phyloP scores from a whole-genome alignment of 768 basidiomycete species.

The Boletellus emodensis region DNA sequence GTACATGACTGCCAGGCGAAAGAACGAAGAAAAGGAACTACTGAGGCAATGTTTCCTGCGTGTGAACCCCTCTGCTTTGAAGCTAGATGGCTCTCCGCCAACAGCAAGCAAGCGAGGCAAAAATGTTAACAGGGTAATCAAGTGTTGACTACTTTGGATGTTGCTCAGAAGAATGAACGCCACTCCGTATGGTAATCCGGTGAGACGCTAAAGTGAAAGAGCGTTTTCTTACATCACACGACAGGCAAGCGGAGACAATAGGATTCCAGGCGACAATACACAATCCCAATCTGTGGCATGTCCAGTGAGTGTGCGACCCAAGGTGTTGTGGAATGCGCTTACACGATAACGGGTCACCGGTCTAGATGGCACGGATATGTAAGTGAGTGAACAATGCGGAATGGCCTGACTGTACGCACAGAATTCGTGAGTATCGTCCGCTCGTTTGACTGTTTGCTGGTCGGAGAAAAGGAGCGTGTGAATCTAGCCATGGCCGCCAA shows the following conservation, averaged over 20 bases:
- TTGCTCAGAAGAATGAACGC: constrained; percentile 87
- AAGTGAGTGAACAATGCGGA: constrained; percentile 1
- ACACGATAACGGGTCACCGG: constrained; percentile 33
- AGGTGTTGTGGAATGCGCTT: constrained; percentile 35
- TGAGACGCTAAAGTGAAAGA: constrained; percentile 87
- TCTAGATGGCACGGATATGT: constrained; percentile 27
- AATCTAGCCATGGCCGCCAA: constrained; percentile 38
- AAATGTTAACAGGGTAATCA: constrained; percentile 35
- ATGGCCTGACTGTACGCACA: constrained; percentile 50
- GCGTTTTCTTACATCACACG: constrained; percentile 32
- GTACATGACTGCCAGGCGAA: not conserved
- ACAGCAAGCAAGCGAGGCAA: constrained; percentile 37
- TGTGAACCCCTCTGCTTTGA: constrained; percentile 48
- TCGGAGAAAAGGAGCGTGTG: constrained; percentile 31
- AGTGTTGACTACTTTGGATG: constrained; percentile 35
- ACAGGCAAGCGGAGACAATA: constrained; percentile 11
- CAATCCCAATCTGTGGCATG: constrained; percentile 26
- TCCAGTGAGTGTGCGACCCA: constrained; percentile 11
- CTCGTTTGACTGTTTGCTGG: constrained; percentile 95
- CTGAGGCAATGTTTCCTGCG: constrained; percentile 38
- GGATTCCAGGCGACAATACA: constrained; percentile 35
- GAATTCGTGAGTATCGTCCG: constrained; percentile 96
- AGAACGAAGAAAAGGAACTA: not conserved
- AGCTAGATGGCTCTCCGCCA: constrained; percentile 23
- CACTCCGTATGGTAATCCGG: constrained; percentile 55